Percentiles rank a stretch among this genome's conserved stretches.
Conservation (phyloP, 2,329 filamentous ascomycete species). For the Zymoseptoria brevis region DNA sequence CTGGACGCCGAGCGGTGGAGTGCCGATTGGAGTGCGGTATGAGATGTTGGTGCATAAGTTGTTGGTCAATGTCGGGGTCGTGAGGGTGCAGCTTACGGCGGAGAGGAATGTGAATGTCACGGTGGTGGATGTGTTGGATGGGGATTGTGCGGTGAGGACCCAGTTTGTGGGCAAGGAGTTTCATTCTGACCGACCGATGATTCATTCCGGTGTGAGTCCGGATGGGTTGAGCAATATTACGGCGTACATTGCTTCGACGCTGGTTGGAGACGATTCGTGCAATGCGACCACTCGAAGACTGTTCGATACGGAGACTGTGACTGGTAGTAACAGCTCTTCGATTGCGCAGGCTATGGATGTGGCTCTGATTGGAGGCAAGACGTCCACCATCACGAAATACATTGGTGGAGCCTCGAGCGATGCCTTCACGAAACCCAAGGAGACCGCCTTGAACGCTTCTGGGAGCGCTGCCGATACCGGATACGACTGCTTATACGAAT, state of each 20-base stretch:
- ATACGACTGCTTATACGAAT: conserved; percentile 46
- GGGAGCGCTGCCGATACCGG: conserved; percentile 44
- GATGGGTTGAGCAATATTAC: conserved; percentile 54
- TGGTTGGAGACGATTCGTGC: conserved; percentile 33
- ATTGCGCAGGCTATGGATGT: conserved; percentile 55
- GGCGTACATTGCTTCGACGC: conserved; percentile 50
- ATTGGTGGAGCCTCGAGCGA: conserved; percentile 62
- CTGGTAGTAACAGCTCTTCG: conserved; percentile 53
- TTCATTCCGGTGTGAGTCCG: conserved; percentile 60
- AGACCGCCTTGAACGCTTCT: conserved; percentile 49
- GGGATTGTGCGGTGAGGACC: conserved; percentile 58
- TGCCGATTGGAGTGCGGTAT: conserved; percentile 53
- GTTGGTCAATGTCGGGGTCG: conserved; percentile 52
- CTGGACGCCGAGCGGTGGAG: conserved; percentile 50
- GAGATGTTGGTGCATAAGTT: conserved; percentile 59
- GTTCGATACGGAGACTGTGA: conserved; percentile 40
- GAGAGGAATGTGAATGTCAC: conserved; percentile 47
- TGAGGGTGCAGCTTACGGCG: conserved; percentile 53
- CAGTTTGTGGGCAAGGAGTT: conserved; percentile 50
- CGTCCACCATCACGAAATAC: conserved; percentile 55
- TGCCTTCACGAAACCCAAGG: conserved; percentile 53
- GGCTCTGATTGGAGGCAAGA: conserved; percentile 45
- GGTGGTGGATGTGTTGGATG: conserved; percentile 60
- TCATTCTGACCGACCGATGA: conserved; percentile 44
- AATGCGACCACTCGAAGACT: conserved; percentile 37